These are phyloP conservation scores for Irineochytrium annulatum DNA, from an alignment of 192 early-diverging fungal genomes.

Conservation along the genomic window DNA sequence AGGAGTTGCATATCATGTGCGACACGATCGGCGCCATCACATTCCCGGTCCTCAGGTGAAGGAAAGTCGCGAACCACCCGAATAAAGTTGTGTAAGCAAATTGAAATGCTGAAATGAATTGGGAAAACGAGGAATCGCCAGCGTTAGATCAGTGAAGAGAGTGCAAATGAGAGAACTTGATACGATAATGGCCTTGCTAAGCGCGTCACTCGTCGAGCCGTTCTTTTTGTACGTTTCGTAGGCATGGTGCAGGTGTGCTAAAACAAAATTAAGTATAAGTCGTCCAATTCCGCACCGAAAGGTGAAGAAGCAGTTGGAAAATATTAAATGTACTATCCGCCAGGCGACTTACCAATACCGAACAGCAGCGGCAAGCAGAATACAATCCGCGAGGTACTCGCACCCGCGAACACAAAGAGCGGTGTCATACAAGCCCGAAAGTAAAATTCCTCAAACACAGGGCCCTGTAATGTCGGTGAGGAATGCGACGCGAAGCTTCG, in stretches of 20 bases:
- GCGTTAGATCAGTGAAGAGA: conserved; percentile 5
- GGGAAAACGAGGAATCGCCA: too few species aligned
- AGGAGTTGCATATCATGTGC: conserved; percentile 72
- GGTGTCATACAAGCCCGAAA: conserved; percentile 70
- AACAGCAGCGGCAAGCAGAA: conserved; percentile 65
- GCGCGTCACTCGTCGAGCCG: conserved; percentile 32
- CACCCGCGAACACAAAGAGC: conserved; percentile 37
- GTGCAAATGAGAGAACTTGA: conserved; percentile 28
- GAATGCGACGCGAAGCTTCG: too few species aligned
- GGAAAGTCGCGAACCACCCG: conserved; percentile 72
- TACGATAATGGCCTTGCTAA: conserved; percentile 27
- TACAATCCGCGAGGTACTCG: conserved; percentile 34
- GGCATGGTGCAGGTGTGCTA: conserved; percentile 70
- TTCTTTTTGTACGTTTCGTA: conserved; percentile 48
- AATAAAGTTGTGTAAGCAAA: conserved; percentile 72
- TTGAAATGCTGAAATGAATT: conserved; percentile 45
- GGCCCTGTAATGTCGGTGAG: conserved; percentile 49
- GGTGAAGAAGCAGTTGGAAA: background rate
- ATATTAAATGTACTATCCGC: background rate
- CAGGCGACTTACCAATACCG: conserved; percentile 57
- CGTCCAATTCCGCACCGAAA: background rate
- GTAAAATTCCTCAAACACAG: conserved; percentile 68
- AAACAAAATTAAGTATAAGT: background rate
- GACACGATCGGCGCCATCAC: conserved; percentile 46
- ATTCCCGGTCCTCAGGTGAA: conserved; percentile 57